Conservation (phyloP, 1,284 basidiomycete genomes). For the Ceratobasidium sp. region DNA sequence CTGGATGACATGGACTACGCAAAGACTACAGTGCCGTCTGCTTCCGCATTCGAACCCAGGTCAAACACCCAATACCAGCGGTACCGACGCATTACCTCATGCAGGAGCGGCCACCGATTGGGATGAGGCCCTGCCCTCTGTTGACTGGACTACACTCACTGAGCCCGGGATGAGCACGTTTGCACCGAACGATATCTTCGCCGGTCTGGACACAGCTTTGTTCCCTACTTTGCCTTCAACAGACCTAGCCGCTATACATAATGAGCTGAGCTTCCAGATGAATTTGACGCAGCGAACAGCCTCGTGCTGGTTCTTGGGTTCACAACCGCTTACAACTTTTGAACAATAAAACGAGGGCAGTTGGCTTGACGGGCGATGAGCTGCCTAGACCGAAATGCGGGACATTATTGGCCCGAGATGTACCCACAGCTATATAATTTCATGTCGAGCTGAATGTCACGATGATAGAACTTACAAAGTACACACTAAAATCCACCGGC, state of each 20-base stretch:
- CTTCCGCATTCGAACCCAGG: background rate
- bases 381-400: background rate
- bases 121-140: background rate
- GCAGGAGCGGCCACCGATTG: background rate
- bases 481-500: too few species aligned
- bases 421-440: too few species aligned
- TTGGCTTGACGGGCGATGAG: background rate
- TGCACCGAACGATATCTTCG: background rate
- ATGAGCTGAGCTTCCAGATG: background rate
- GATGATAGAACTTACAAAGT: too few species aligned
- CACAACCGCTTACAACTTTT: background rate
- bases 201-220: background rate
- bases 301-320: constrained; percentile 28
- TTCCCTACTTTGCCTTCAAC: background rate
- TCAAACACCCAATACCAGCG: background rate
- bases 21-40: background rate
- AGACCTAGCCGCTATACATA: constrained; percentile 11
- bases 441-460: too few species aligned
- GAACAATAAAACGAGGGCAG: background rate
- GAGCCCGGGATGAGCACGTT: background rate
- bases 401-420: too few species aligned
- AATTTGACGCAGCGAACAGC: constrained; percentile 3
- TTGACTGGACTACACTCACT: constrained; percentile 4
- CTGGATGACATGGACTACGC: background rate
- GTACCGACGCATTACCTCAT: background rate